Evolutionary conservation across 495 filamentous ascomycete species (phyloP).

Genomic region (Saxophila tyrrhenica): DNA sequence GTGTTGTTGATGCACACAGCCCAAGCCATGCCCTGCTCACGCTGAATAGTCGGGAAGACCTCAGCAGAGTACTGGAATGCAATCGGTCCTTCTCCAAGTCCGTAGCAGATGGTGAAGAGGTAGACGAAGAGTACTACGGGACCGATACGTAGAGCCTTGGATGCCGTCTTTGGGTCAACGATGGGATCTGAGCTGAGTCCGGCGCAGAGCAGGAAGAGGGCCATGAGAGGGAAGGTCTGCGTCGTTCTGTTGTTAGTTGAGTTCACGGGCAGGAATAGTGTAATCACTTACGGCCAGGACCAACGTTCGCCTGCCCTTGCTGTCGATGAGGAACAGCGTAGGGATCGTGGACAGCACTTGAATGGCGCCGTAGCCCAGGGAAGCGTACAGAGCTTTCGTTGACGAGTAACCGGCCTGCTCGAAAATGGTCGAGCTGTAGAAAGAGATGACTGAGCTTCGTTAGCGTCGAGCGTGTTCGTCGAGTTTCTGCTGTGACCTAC

Average conservation of each 20-base stretch:
- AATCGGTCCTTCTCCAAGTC: constrained; percentile 24
- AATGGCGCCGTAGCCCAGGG: constrained; percentile 50
- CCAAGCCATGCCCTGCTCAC: constrained; percentile 14
- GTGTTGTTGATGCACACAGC: constrained; percentile 28
- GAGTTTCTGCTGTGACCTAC: constrained; percentile 33
- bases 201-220: constrained; percentile 27
- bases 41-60: constrained; percentile 26
- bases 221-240: constrained; percentile 32
- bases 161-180: constrained; percentile 24
- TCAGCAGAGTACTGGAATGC: constrained; percentile 31
- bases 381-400: constrained; percentile 39
- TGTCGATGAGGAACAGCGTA: constrained; percentile 52
- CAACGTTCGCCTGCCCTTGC: constrained; percentile 29
- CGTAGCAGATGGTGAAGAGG: constrained; percentile 26
- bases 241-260: neutral
- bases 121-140: constrained; percentile 40
- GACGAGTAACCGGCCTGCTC: constrained; percentile 37
- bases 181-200: constrained; percentile 25
- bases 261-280: neutral
- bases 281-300: constrained; percentile 30
- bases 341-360: constrained; percentile 58
- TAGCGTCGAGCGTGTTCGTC: neutral
- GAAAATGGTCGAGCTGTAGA: constrained; percentile 51
- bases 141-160: constrained; percentile 41
- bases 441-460: constrained; percentile 25